Conservation (phyloP, 2,329 filamentous ascomycete species). For the Furcasterigmium furcatum region DNA sequence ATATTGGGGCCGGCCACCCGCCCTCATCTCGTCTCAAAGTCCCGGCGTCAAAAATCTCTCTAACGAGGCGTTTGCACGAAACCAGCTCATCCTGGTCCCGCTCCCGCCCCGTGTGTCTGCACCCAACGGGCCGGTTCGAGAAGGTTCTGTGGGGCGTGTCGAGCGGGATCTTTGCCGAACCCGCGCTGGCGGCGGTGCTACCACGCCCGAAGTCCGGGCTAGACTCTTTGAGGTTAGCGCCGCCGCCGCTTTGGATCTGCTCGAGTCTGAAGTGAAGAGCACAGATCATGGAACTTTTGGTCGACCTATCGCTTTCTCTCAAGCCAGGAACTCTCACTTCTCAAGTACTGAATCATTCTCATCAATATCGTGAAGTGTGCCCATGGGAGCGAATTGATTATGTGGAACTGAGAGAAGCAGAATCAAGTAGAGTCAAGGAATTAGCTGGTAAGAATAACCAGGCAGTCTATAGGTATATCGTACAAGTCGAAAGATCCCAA, state of each 20-base stretch:
- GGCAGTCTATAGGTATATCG: too few species aligned
- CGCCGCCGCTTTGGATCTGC: background rate
- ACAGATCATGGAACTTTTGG: background rate
- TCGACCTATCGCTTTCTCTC: too few species aligned
- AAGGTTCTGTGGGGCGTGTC: conserved; percentile 39
- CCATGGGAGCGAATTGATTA: too few species aligned
- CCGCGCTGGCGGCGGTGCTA: background rate
- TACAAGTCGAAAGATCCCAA: too few species aligned
- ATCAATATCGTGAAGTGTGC: too few species aligned
- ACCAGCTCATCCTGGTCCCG: conserved; percentile 4
- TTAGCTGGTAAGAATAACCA: too few species aligned
- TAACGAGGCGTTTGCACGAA: conserved; percentile 33
- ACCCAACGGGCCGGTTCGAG: conserved; percentile 30
- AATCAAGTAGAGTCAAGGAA: too few species aligned
- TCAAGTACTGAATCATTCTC: too few species aligned
- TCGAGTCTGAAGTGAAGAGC: background rate
- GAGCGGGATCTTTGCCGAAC: background rate
- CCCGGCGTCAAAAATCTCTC: background rate
- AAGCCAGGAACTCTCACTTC: too few species aligned
- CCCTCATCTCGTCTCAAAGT: background rate
- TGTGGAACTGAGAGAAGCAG: too few species aligned
- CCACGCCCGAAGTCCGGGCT: background rate
- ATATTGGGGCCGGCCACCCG: background rate
- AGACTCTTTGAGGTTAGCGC: background rate
- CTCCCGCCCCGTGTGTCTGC: conserved; percentile 2